Percentiles rank a stretch among this genome's conserved stretches.
Evolutionary conservation across 345 rosid species (phyloP).

Genomic region (Syzygium aromaticum): DNA sequence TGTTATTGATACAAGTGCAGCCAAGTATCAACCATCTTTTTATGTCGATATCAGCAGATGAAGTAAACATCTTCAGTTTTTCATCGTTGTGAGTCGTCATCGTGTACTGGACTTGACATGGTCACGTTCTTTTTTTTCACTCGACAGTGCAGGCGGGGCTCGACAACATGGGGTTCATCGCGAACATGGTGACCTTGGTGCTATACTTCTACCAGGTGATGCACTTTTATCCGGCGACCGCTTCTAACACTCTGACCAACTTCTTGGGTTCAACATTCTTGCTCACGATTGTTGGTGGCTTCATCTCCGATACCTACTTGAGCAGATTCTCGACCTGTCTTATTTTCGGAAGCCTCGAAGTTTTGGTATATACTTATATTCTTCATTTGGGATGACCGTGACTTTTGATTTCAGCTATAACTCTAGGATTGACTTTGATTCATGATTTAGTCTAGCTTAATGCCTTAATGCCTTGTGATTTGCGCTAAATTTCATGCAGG

Average conservation of each 20-base stretch:
- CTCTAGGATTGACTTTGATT: not conserved
- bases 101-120: not conserved
- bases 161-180: conserved; percentile 57
- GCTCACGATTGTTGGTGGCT: conserved; percentile 44
- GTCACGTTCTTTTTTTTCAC: not conserved
- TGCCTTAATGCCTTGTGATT: not conserved
- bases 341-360: conserved; percentile 33
- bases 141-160: conserved; percentile 20
- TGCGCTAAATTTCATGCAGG: conserved; percentile 11
- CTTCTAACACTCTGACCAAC: conserved; percentile 47
- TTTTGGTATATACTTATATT: conserved; percentile 14
- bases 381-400: not conserved
- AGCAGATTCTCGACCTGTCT: conserved; percentile 24
- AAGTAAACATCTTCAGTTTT: not conserved
- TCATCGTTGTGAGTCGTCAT: not conserved
- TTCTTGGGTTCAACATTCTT: conserved; percentile 45
- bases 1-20: not conserved
- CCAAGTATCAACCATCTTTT: not conserved
- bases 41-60: not conserved
- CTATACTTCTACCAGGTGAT: conserved; percentile 28
- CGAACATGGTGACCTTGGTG: conserved; percentile 38
- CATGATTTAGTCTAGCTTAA: not conserved
- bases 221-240: conserved; percentile 14
- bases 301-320: conserved; percentile 46
- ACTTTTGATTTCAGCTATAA: not conserved